Evolutionary conservation across 75 land plant species (phyloP).

Genomic region (Cupressus sempervirens): DNA sequence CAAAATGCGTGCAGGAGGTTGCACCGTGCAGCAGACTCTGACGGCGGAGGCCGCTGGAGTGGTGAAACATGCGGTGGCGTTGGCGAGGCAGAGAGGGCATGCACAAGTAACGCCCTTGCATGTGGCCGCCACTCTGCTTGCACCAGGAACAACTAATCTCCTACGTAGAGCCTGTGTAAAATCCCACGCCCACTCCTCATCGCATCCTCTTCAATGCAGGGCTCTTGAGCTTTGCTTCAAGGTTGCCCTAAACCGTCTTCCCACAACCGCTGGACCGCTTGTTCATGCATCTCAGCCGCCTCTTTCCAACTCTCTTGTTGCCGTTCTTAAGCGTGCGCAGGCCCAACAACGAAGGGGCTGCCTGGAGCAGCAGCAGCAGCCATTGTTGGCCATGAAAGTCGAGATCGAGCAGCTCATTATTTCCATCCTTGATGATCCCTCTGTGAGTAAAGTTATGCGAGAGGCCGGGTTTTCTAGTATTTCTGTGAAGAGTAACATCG

Average conservation of each 20-base stretch:
- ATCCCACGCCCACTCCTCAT: constrained; percentile 29
- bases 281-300: constrained; percentile 24
- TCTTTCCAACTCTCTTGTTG: constrained; percentile 58
- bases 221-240: constrained; percentile 68
- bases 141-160: not conserved
- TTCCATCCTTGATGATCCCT: constrained; percentile 66
- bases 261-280: constrained; percentile 13
- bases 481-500: constrained; percentile 45
- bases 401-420: constrained; percentile 71
- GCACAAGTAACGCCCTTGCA: constrained; percentile 67
- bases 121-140: constrained; percentile 55
- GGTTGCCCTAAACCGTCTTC: constrained; percentile 53
- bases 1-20: constrained; percentile 51
- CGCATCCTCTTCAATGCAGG: constrained; percentile 40
- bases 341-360: constrained; percentile 69
- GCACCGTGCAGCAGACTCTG: constrained; percentile 61
- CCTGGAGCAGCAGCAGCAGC: constrained; percentile 43
- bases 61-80: constrained; percentile 42
- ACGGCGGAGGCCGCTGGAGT: constrained; percentile 48
- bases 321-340: constrained; percentile 65
- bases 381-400: constrained; percentile 59
- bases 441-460: constrained; percentile 69
- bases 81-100: constrained; percentile 54
- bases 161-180: constrained; percentile 47
- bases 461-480: constrained; percentile 68